Evolutionary conservation across 768 basidiomycete genomes (phyloP).

Genomic region (Phylloporus arenicola): DNA sequence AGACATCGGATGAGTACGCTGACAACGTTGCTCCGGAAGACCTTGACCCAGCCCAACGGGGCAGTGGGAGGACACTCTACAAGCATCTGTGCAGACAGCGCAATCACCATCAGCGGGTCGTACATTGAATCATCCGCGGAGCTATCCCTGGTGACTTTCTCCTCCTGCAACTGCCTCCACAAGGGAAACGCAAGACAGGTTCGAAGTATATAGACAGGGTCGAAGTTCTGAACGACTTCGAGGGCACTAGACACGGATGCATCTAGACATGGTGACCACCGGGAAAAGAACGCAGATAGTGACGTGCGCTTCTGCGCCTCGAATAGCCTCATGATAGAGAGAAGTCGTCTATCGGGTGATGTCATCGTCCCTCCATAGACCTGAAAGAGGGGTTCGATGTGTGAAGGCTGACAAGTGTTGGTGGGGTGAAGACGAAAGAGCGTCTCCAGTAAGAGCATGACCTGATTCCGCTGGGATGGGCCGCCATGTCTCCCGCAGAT

Average conservation of each 20-base stretch:
- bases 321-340: constrained; percentile 76
- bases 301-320: constrained; percentile 66
- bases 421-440: constrained; percentile 74
- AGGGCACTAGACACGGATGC: constrained; percentile 43
- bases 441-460: constrained; percentile 53
- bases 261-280: constrained; percentile 56
- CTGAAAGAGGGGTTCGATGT: constrained; percentile 69
- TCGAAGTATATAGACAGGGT: constrained; percentile 60
- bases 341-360: constrained; percentile 54
- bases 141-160: constrained; percentile 20
- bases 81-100: constrained; percentile 64
- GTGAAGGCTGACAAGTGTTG: constrained; percentile 81
- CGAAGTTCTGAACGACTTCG: constrained; percentile 66
- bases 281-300: constrained; percentile 52
- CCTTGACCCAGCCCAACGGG: constrained; percentile 72
- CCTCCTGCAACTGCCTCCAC: constrained; percentile 49
- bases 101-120: constrained; percentile 68
- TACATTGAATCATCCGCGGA: constrained; percentile 47
- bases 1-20: constrained; percentile 68
- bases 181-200: constrained; percentile 69
- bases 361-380: constrained; percentile 76
- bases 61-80: constrained; percentile 51
- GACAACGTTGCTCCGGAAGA: constrained; percentile 77
- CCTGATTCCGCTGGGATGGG: constrained; percentile 35
- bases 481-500: constrained; percentile 29